Conservation (phyloP, 106 monocot genomes). For the Agapanthus africanus region DNA sequence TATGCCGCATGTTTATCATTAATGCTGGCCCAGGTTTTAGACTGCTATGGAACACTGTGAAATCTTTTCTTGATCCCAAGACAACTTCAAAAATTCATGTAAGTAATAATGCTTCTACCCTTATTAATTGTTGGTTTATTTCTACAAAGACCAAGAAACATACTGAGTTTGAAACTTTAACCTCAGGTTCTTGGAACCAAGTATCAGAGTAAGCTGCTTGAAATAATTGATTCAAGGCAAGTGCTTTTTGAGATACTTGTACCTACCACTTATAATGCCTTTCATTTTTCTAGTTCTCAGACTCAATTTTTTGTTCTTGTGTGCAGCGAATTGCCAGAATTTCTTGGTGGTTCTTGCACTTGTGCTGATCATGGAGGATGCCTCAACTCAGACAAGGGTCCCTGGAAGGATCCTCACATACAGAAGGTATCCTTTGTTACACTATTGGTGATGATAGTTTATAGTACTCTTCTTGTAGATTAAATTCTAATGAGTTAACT, state of each 20-base stretch:
- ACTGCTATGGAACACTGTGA: constrained; percentile 50
- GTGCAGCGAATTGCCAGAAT: constrained; percentile 76
- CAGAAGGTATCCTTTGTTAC: constrained; percentile 41
- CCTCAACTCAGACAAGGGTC: constrained; percentile 75
- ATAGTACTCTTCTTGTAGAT: constrained; percentile 4
- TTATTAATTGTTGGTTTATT: not conserved
- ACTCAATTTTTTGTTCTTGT: constrained; percentile 3
- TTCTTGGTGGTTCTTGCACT: constrained; percentile 87
- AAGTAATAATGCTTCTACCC: constrained; percentile 4
- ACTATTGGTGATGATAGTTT: not conserved
- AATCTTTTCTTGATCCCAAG: constrained; percentile 57
- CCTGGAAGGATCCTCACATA: constrained; percentile 78
- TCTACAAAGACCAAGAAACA: not conserved
- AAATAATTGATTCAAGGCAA: constrained; percentile 53
- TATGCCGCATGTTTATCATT: constrained; percentile 47
- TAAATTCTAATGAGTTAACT: not conserved
- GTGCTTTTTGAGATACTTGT: not conserved
- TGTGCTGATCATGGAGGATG: constrained; percentile 80
- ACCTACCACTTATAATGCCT: not conserved
- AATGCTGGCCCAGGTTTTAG: constrained; percentile 60
- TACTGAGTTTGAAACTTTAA: not conserved
- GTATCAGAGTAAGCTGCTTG: constrained; percentile 46
- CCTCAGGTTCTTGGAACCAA: constrained; percentile 52
- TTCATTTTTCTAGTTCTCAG: not conserved
- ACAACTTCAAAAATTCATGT: constrained; percentile 63